These are phyloP conservation scores for Fusarium begoniae DNA, from an alignment of 2,329 filamentous ascomycete species.

Conservation along the genomic window DNA sequence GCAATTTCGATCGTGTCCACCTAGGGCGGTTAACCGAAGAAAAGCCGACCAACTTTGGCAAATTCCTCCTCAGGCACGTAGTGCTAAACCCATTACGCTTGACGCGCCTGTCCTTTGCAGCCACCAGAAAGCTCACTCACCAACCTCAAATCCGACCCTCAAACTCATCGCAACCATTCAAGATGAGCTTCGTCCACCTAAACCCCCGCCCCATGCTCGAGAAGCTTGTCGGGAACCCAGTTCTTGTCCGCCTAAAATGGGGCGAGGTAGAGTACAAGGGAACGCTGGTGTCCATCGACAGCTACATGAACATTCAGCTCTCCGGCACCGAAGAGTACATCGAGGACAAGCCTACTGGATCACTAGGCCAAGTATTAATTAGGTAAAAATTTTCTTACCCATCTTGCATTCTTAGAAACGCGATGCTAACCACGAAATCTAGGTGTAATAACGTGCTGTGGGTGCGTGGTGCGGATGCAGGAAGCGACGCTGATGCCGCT, in stretches of 20 bases:
- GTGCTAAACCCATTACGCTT: slow-evolving; percentile 26
- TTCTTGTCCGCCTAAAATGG: slow-evolving; percentile 96
- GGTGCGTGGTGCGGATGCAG: slow-evolving; percentile 72
- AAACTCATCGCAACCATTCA: slow-evolving; percentile 32
- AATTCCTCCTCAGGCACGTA: slow-evolving; percentile 36
- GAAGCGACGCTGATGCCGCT: slow-evolving; percentile 62
- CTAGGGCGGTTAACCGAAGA: slow-evolving; percentile 12
- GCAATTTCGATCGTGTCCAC: too few species aligned
- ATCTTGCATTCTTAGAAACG: not conserved
- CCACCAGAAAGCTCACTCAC: slow-evolving; percentile 34
- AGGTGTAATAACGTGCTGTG: slow-evolving; percentile 98
- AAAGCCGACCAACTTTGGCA: slow-evolving; percentile 12
- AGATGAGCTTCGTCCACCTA: slow-evolving; percentile 79
- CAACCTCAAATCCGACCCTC: slow-evolving; percentile 29
- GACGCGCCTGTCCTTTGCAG: slow-evolving; percentile 36
- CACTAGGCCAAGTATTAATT: slow-evolving; percentile 90
- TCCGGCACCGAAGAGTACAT: slow-evolving; percentile 92
- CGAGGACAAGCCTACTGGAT: slow-evolving; percentile 84
- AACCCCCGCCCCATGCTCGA: slow-evolving; percentile 98
- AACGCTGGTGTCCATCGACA: slow-evolving; percentile 89
- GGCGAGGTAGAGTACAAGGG: slow-evolving; percentile 98
- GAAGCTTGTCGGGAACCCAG: slow-evolving; percentile 88
- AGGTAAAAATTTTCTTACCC: slow-evolving; percentile 62
- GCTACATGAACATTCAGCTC: slow-evolving; percentile 99
- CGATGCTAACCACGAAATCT: slow-evolving; percentile 5